Percentiles rank a stretch among this genome's conserved stretches.
Evolutionary conservation across 2,329 filamentous ascomycete genomes (phyloP).

Genomic region (Xylaria sp.): DNA sequence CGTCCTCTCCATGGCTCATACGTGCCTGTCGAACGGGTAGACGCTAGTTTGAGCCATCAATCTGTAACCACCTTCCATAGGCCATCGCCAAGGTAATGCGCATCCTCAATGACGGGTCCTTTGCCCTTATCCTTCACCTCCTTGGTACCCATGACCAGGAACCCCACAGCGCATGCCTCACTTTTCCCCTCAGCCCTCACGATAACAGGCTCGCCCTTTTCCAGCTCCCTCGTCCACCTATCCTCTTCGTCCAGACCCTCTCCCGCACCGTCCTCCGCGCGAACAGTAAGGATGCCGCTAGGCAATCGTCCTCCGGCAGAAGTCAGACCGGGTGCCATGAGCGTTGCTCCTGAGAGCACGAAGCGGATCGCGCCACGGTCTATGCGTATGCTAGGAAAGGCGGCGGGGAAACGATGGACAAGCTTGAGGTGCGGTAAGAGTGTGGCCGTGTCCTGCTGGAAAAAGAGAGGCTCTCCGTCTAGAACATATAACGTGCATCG

Average conservation of each 20-base stretch:
- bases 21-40: slow-evolving; percentile 1
- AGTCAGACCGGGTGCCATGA: slow-evolving; percentile 96
- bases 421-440: slow-evolving; percentile 89
- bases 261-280: slow-evolving; percentile 48
- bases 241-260: slow-evolving; percentile 50
- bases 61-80: slow-evolving; percentile 76
- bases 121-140: slow-evolving; percentile 96
- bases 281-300: slow-evolving; percentile 47
- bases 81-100: slow-evolving; percentile 93
- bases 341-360: slow-evolving; percentile 88
- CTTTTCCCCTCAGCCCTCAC: slow-evolving; percentile 94
- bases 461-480: slow-evolving; percentile 84
- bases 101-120: slow-evolving; percentile 91
- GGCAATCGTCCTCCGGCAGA: slow-evolving; percentile 84
- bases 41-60: slow-evolving; percentile 8
- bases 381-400: slow-evolving; percentile 86
- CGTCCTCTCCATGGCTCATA: neutral
- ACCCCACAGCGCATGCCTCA: slow-evolving; percentile 87
- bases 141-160: slow-evolving; percentile 83
- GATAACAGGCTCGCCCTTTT: slow-evolving; percentile 85
- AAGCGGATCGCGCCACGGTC: slow-evolving; percentile 97
- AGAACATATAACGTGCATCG: slow-evolving; percentile 89
- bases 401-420: slow-evolving; percentile 87
- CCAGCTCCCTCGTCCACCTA: slow-evolving; percentile 73
- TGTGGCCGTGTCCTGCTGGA: slow-evolving; percentile 79